phyloP scores from a whole-genome alignment of 1,284 basidiomycete genomes.

The Tylopilus sp. region DNA sequence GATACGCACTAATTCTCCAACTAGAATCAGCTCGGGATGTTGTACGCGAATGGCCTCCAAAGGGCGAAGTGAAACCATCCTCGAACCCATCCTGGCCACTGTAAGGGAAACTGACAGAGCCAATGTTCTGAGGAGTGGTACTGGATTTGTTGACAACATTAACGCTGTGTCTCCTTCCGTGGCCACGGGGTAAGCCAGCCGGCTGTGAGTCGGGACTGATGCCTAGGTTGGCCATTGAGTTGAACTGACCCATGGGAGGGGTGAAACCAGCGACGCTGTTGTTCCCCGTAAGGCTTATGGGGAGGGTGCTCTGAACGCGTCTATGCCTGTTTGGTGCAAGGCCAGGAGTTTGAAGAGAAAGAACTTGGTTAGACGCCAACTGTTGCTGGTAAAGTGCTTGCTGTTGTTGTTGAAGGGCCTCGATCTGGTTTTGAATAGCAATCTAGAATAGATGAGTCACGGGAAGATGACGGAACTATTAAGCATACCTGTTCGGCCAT shows the following conservation, averaged over 20 bases:
- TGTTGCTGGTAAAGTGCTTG: constrained; percentile 84
- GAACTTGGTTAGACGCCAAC: constrained; percentile 68
- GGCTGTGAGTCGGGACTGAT: constrained; percentile 63
- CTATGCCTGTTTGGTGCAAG: constrained; percentile 71
- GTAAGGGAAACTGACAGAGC: constrained; percentile 52
- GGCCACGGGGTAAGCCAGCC: constrained; percentile 69
- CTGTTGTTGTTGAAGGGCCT: constrained; percentile 85
- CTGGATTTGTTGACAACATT: constrained; percentile 79
- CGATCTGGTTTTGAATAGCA: constrained; percentile 85
- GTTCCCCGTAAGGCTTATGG: constrained; percentile 50
- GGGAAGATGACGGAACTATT: not conserved
- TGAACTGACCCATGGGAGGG: constrained; percentile 66
- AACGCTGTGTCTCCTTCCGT: constrained; percentile 90
- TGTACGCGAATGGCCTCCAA: constrained; percentile 73
- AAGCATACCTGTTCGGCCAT: constrained; percentile 81
- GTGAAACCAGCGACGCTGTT: constrained; percentile 45
- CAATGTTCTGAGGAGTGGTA: constrained; percentile 38
- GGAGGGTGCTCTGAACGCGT: constrained; percentile 84
- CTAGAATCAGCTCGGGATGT: constrained; percentile 73
- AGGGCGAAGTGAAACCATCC: constrained; percentile 61
- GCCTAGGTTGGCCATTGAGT: constrained; percentile 50
- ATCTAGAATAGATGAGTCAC: constrained; percentile 50
- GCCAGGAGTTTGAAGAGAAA: constrained; percentile 67
- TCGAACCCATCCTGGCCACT: constrained; percentile 62
- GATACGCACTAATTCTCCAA: constrained; percentile 78